phyloP scores from a whole-genome alignment of 139 green algal species.

The Gonium pectorale region DNA sequence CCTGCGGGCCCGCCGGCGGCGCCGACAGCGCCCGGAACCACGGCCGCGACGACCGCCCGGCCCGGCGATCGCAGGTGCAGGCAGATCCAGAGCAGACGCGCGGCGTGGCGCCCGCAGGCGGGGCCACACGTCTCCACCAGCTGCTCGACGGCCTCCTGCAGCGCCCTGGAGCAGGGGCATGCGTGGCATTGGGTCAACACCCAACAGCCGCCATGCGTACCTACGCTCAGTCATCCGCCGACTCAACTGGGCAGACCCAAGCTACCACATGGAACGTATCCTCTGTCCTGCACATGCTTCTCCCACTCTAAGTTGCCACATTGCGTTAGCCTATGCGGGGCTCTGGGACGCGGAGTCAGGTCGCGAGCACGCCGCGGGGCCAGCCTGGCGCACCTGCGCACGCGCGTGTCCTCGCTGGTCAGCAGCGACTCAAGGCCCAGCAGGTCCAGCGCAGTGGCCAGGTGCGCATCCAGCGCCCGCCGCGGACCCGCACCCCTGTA shows the following conservation, averaged over 20 bases:
- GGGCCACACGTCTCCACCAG: slow-evolving; percentile 29
- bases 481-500: slow-evolving; percentile 52
- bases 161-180: not conserved
- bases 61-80: slow-evolving; percentile 36
- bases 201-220: no score
- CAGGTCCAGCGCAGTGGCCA: slow-evolving; percentile 20
- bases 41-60: no score
- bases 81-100: slow-evolving; percentile 28
- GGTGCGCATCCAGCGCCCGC: slow-evolving; percentile 38
- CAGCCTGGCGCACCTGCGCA: slow-evolving; percentile 5
- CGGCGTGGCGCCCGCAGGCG: slow-evolving; percentile 30
- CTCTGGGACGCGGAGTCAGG: no score
- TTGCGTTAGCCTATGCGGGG: no score
- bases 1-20: not conserved
- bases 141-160: slow-evolving; percentile 38
- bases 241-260: no score
- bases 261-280: no score
- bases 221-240: no score
- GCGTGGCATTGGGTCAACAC: not conserved
- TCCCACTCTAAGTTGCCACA: no score
- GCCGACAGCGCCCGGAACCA: not conserved
- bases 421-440: slow-evolving; percentile 30
- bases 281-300: no score
- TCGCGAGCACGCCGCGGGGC: no score
- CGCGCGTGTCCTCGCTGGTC: slow-evolving; percentile 31